A percentile compares a stretch with the other conserved stretches of the same genome.
Evolutionary conservation across 768 basidiomycete species (phyloP).

Genomic region (Suillus paluster): DNA sequence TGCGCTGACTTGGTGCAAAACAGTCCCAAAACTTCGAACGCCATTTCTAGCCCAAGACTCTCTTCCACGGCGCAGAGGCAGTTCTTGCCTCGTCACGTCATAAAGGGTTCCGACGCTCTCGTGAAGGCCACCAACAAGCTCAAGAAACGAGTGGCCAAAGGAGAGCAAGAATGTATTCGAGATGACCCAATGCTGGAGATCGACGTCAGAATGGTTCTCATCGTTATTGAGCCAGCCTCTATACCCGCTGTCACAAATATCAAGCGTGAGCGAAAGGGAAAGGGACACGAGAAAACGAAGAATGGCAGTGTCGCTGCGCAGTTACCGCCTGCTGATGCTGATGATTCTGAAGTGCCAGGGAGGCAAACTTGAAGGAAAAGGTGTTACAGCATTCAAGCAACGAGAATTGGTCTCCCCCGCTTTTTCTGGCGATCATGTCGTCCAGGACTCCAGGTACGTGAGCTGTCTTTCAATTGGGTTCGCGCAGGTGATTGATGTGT

Average conservation of each 20-base stretch:
- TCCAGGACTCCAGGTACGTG: constrained; percentile 77
- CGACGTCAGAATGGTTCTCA: constrained; percentile 35
- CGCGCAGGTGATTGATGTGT: neutral
- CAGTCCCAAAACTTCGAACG: constrained; percentile 14
- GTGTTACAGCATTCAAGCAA: constrained; percentile 79
- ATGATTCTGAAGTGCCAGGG: constrained; percentile 57
- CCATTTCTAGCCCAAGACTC: constrained; percentile 21
- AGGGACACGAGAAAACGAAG: constrained; percentile 20
- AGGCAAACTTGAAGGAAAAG: constrained; percentile 34
- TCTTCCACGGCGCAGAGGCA: constrained; percentile 35
- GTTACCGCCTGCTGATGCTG: constrained; percentile 27
- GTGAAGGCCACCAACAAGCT: constrained; percentile 78
- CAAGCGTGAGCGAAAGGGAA: constrained; percentile 19
- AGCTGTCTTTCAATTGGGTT: neutral
- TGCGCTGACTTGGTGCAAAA: constrained; percentile 56
- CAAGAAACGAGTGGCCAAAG: constrained; percentile 64
- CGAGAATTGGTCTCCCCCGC: constrained; percentile 92
- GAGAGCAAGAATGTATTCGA: constrained; percentile 54
- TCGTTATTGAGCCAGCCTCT: constrained; percentile 17
- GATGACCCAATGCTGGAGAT: constrained; percentile 87
- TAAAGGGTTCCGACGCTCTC: constrained; percentile 60
- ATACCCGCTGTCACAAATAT: neutral
- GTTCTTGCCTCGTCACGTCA: constrained; percentile 79
- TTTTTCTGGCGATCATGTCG: constrained; percentile 96
- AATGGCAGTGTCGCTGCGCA: neutral